Evolutionary conservation across 768 basidiomycete species (phyloP), one percentile per base, ranked within the genome.

Genomic region (Auriscalpium microsporum): DNA sequence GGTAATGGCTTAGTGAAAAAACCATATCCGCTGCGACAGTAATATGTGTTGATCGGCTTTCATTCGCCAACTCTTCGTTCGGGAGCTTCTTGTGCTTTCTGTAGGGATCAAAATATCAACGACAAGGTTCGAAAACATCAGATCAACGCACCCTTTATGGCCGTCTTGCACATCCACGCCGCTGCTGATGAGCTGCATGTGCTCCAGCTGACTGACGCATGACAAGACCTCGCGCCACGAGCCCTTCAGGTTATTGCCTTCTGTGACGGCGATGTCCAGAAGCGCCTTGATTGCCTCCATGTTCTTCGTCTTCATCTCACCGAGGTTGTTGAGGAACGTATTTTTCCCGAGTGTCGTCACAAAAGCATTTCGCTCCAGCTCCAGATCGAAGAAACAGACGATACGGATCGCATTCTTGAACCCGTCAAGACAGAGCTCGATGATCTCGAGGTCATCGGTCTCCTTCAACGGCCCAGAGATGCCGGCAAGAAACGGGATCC

Each of bases 21-120:
- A 99, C 94, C 94, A 97, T 97, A 67, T 99, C 96, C 7, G 96
- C 92, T 1, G 96, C 94, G 44, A 98, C 95, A 0, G 95, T 98
- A 60, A 99, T 96, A 67, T 98, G 94, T 1, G 93, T 94, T 11
- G 96, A 98, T 50, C 94, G 81, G 65, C 95, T 94, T 71, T 97
- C 96, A 58, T 92, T 93, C 0, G 94, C 96, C 21, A 99, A 78
- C 66, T 97, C 95, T 68, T 98, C 96, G 14, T 90, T 86, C 10
- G 90, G 82, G 33, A 84, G 68, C 68, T 86, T 88, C 58, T 81
- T 61, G 61, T 62, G 75, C 80, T 66, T 19, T 28, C 52, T 46
- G 50, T 38, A 23, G 34, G 67, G 50, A 28, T 28, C 28, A 28
- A 7, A 28, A 36, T 38, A 21, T 53, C 16, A 28, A 28, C 28